phyloP scores from a whole-genome alignment of 139 green algal genomes.

The Volvox africanus region DNA sequence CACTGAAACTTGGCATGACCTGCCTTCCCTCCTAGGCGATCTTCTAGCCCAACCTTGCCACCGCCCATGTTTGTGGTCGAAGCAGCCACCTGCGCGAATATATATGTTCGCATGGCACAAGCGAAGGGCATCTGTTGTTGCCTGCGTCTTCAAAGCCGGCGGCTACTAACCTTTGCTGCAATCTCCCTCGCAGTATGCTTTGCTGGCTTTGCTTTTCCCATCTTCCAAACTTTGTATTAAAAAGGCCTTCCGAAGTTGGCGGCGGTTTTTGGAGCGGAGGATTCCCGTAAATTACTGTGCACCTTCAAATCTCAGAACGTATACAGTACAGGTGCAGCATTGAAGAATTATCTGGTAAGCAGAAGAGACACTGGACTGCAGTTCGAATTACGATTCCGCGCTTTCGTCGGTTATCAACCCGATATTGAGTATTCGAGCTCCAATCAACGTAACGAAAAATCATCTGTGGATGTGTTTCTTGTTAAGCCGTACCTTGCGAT shows the following conservation, averaged over 20 bases:
- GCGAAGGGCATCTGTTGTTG: background rate
- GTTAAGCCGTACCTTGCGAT: too few relatives aligned
- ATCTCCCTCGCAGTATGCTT: constrained; percentile 87
- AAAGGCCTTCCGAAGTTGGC: background rate
- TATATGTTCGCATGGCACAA: background rate
- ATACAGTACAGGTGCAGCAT: too few relatives aligned
- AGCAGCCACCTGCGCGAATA: constrained; percentile 57
- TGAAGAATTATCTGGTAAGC: too few relatives aligned
- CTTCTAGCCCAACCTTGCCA: constrained; percentile 75
- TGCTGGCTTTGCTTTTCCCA: constrained; percentile 84
- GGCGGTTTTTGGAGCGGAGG: background rate
- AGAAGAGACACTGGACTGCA: too few relatives aligned
- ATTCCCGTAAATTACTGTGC: too few relatives aligned
- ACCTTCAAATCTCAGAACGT: too few relatives aligned
- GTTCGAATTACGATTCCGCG: too few relatives aligned
- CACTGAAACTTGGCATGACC: constrained; percentile 89
- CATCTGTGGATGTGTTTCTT: too few relatives aligned
- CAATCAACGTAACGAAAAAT: too few relatives aligned
- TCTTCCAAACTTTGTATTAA: background rate
- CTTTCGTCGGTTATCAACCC: too few relatives aligned
- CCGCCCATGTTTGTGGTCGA: constrained; percentile 80
- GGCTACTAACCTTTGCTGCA: constrained; percentile 56
- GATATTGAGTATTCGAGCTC: too few relatives aligned
- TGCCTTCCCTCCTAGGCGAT: constrained; percentile 79
- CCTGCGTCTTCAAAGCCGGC: too few relatives aligned